These are phyloP conservation scores for Lipomyces sp. DNA, from an alignment of 805 yeast genomes.

Conservation along the genomic window DNA sequence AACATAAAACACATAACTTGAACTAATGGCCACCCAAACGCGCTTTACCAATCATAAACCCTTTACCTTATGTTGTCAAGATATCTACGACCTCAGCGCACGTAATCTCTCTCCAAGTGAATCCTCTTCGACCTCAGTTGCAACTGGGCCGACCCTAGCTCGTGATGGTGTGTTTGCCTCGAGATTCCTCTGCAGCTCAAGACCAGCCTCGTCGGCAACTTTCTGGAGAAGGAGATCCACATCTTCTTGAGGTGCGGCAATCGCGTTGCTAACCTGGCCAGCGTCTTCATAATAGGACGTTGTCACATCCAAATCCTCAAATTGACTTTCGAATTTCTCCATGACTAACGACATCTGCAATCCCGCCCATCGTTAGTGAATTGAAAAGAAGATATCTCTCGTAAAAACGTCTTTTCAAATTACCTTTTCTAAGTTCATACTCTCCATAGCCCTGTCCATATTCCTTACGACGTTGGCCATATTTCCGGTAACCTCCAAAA, in stretches of 20 bases:
- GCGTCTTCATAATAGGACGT: conserved; percentile 92
- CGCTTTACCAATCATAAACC: not conserved
- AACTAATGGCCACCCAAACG: not conserved
- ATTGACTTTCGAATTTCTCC: conserved; percentile 96
- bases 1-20: not conserved
- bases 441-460: conserved; percentile 93
- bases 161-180: conserved; percentile 56
- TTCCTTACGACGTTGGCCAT: conserved; percentile 93
- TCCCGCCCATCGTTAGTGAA: not conserved
- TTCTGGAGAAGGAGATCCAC: conserved; percentile 88
- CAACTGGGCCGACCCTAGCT: conserved; percentile 59
- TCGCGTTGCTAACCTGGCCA: conserved; percentile 84
- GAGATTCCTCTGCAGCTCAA: conserved; percentile 86
- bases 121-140: conserved; percentile 71
- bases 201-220: conserved; percentile 96
- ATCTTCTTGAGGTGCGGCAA: conserved; percentile 91
- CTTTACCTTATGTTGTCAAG: not conserved
- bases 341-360: conserved; percentile 77
- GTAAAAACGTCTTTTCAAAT: not conserved
- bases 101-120: conserved; percentile 82
- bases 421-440: conserved; percentile 85
- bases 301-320: conserved; percentile 93
- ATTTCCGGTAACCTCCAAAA: conserved; percentile 76
- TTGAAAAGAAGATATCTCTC: not conserved
- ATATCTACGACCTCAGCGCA: conserved; percentile 64